Evolutionary conservation across 805 yeast species (phyloP).

Genomic region (Saccharomycopsis schoenii): DNA sequence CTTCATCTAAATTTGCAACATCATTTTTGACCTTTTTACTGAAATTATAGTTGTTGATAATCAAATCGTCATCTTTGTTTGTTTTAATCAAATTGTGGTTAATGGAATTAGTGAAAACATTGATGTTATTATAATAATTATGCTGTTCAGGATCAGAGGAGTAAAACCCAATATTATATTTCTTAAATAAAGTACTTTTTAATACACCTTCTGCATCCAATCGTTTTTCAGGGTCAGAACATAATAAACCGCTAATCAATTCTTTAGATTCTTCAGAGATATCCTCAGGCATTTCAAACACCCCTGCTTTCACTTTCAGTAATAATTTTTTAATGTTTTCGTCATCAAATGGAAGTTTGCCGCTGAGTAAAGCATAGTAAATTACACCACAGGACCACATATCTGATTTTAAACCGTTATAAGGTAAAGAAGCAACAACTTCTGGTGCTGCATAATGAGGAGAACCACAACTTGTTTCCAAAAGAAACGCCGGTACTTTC

Average conservation of each 20-base stretch:
- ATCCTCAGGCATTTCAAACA: slow-evolving; percentile 59
- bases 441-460: slow-evolving; percentile 89
- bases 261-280: slow-evolving; percentile 58
- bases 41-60: slow-evolving; percentile 16
- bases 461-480: slow-evolving; percentile 79
- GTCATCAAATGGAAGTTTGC: slow-evolving; percentile 77
- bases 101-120: slow-evolving; percentile 18
- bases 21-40: slow-evolving; percentile 6
- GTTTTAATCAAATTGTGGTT: slow-evolving; percentile 16
- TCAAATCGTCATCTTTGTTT: slow-evolving; percentile 11
- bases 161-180: slow-evolving; percentile 14
- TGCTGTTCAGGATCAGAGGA: slow-evolving; percentile 8
- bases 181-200: slow-evolving; percentile 17
- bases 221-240: slow-evolving; percentile 63
- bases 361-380: slow-evolving; percentile 67
- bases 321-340: slow-evolving; percentile 63
- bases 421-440: slow-evolving; percentile 66
- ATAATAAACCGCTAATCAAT: slow-evolving; percentile 53
- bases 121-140: slow-evolving; percentile 12
- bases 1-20: slow-evolving; percentile 4
- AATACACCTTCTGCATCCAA: slow-evolving; percentile 59
- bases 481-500: slow-evolving; percentile 63
- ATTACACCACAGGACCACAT: slow-evolving; percentile 87
- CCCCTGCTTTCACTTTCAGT: slow-evolving; percentile 68
- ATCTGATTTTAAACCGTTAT: slow-evolving; percentile 79